These are phyloP conservation scores for Leccinum rimulosum DNA, from an alignment of 768 basidiomycete species.

Conservation along the genomic window DNA sequence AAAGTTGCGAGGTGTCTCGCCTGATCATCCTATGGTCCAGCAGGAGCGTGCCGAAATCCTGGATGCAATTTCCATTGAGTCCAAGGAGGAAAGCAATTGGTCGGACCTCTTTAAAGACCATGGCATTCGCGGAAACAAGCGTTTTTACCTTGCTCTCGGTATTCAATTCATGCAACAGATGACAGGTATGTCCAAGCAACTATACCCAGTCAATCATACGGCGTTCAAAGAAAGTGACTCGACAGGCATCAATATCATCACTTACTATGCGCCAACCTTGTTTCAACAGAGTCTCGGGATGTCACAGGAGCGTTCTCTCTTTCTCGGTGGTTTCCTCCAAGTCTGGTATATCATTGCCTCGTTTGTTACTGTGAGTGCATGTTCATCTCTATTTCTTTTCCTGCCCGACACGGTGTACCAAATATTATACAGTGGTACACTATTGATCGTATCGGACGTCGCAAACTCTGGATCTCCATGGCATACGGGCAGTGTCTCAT, in stretches of 20 bases:
- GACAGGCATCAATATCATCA: constrained; percentile 9
- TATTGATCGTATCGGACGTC: constrained; percentile 7
- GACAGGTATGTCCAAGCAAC: constrained; percentile 2
- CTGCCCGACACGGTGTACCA: neutral
- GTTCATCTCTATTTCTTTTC: neutral
- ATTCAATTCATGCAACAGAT: constrained; percentile 14
- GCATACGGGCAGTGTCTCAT: constrained; percentile 8
- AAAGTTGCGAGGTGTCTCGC: neutral
- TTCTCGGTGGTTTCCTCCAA: constrained; percentile 9
- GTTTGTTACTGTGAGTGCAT: constrained; percentile 4
- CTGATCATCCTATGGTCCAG: neutral
- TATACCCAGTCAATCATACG: neutral
- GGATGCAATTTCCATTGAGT: constrained; percentile 6
- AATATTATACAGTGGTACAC: constrained; percentile 5
- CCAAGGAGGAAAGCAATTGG: constrained; percentile 6
- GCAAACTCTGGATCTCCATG: constrained; percentile 11
- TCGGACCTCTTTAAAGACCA: constrained; percentile 7
- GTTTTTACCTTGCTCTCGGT: constrained; percentile 8
- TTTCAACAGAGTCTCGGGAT: constrained; percentile 9
- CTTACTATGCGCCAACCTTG: constrained; percentile 9
- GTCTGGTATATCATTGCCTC: constrained; percentile 9
- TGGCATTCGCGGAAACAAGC: constrained; percentile 5
- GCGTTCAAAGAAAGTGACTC: neutral
- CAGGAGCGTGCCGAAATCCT: neutral
- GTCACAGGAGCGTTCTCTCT: constrained; percentile 3